Base-by-base conservation (phyloP, 345 rosid species). In the Boechera retrofracta region DNA sequence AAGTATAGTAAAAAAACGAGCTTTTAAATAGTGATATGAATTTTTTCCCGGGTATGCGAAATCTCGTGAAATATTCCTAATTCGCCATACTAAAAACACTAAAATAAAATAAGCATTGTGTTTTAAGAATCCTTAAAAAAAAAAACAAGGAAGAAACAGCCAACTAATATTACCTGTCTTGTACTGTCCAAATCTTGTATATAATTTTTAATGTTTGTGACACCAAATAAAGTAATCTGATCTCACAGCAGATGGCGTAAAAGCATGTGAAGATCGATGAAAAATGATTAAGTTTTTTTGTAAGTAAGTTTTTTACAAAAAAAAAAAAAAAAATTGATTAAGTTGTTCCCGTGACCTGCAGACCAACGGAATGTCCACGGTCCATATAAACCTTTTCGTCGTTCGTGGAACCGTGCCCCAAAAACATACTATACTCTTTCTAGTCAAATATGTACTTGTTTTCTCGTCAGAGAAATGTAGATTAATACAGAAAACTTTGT, bases 291-390 rank as follows among this genome's bases (percentile, higher is more conserved):
- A 70, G 21, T 9, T 77, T 21, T 21, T 21, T 21, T 21, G 24
- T 21, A 21, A 21, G 24, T 21, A 21, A 21, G 24, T 21, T 21
- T 21, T 21, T 21, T 21, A 21, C 24, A 21, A 21, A 21, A 21
- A 21, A 21, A 21, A 21, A 21, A 18, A 18, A 18, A 0, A 16
- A 35, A 74, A 63, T 53, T 77, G 71, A 63, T 63, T 44, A 70
- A 70, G 21, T 9, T 77, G 80, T 35, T 55, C 71, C 80, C 71
- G 75, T 70, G 76, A 77, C 71, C 57, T 70, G 71, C 80, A 77
- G 71, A 77, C 71, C 67, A 71, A 57, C 60, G 35, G 72, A 70
- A 71, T 64, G 80, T 70, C 66, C 60, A 70, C 35, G 51, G 35
- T 62, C 44, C 42, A 59, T 41, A 11, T 11, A 33, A 62, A 42